A percentile compares a stretch with the other conserved stretches of the same genome.
These are phyloP conservation scores for Leccinum imitatum DNA, from an alignment of 768 basidiomycete species.

Conservation along the genomic window DNA sequence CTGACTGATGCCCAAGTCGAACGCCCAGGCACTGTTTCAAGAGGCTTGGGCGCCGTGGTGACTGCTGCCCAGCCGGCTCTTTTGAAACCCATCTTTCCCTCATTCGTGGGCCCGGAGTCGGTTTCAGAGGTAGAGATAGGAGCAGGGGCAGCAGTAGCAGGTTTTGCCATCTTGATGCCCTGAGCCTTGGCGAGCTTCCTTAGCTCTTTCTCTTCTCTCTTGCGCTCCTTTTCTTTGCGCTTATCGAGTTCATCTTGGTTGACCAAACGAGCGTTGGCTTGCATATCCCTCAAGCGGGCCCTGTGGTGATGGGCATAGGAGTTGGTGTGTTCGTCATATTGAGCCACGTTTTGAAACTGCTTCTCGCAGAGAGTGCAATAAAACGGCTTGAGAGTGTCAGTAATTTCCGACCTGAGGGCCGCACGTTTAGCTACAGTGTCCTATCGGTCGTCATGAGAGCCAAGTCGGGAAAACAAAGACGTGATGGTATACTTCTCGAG, in stretches of 20 bases:
- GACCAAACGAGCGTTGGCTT: conserved; percentile 66
- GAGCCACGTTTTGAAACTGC: conserved; percentile 82
- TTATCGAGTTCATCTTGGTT: conserved; percentile 67
- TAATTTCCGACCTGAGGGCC: conserved; percentile 68
- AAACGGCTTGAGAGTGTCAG: conserved; percentile 66
- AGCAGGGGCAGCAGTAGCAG: conserved; percentile 18
- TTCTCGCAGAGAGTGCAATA: conserved; percentile 85
- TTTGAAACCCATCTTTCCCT: conserved; percentile 34
- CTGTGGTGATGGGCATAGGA: conserved; percentile 88
- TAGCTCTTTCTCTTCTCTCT: conserved; percentile 82
- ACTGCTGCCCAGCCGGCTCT: conserved; percentile 53
- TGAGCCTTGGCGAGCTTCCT: conserved; percentile 81
- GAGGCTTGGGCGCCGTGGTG: conserved; percentile 9
- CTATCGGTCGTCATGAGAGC: conserved; percentile 36
- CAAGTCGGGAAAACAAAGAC: neutral
- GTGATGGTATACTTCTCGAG: conserved; percentile 57
- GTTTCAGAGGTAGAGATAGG: conserved; percentile 19
- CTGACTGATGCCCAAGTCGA: conserved; percentile 19
- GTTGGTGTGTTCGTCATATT: conserved; percentile 88
- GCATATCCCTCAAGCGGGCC: conserved; percentile 79
- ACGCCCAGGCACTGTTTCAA: conserved; percentile 12
- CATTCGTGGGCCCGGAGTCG: conserved; percentile 15
- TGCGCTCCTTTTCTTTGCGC: conserved; percentile 83
- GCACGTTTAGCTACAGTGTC: conserved; percentile 61
- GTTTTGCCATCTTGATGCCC: conserved; percentile 64